Conservation (phyloP, 768 basidiomycete genomes). For the Calvatia gigantea region DNA sequence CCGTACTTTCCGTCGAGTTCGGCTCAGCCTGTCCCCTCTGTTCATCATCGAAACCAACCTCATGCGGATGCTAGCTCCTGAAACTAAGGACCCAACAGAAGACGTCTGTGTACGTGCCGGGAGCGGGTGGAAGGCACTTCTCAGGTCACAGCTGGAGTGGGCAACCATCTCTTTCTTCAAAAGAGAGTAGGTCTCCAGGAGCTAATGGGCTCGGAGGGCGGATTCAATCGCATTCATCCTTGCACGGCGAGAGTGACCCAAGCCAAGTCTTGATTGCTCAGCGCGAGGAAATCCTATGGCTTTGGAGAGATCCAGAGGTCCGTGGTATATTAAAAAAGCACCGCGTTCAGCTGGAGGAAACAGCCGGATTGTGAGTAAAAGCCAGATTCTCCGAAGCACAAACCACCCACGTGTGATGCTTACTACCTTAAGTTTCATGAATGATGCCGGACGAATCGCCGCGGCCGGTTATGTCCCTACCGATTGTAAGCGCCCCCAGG, state of each 20-base stretch:
- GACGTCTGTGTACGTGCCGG: conserved; percentile 56
- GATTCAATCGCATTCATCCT: conserved; percentile 20
- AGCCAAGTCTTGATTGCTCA: conserved; percentile 48
- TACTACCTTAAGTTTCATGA: conserved; percentile 54
- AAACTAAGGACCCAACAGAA: conserved; percentile 26
- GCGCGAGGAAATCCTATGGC: conserved; percentile 52
- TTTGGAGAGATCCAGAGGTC: conserved; percentile 61
- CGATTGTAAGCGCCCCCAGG: conserved; percentile 48
- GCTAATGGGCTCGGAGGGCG: background rate
- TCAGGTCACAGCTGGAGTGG: conserved; percentile 21
- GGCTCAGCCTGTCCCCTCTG: conserved; percentile 41
- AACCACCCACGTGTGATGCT: background rate
- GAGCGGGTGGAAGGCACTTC: conserved; percentile 52
- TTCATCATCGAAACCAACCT: conserved; percentile 52
- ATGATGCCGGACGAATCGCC: conserved; percentile 62
- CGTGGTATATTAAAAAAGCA: conserved; percentile 47
- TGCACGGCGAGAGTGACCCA: conserved; percentile 39
- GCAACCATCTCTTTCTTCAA: conserved; percentile 1
- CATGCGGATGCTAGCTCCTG: conserved; percentile 48
- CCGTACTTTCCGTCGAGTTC: conserved; percentile 29
- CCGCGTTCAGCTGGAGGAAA: conserved; percentile 52
- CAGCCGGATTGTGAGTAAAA: conserved; percentile 67
- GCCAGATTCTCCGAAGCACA: background rate
- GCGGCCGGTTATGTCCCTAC: conserved; percentile 54
- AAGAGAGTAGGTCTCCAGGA: background rate